These are phyloP conservation scores for Trichosporon asahii DNA, from an alignment of 1,284 basidiomycete species.

Conservation along the genomic window DNA sequence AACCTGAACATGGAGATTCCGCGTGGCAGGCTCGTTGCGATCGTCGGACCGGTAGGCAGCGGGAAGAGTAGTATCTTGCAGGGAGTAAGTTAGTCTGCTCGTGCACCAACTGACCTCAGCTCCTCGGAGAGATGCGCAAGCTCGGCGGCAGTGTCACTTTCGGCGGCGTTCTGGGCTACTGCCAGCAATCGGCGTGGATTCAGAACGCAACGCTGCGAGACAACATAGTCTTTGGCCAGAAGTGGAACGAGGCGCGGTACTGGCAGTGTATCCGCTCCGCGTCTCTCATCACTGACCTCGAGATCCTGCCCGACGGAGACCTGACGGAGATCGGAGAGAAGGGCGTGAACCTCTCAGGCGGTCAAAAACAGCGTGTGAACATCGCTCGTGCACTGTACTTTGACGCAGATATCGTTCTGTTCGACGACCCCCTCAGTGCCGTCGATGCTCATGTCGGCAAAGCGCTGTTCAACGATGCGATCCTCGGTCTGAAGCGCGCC, in stretches of 20 bases:
- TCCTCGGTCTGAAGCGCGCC: slow-evolving; percentile 58
- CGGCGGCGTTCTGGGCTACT: slow-evolving; percentile 73
- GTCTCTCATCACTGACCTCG: slow-evolving; percentile 65
- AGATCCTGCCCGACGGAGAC: slow-evolving; percentile 69
- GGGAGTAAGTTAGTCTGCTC: slow-evolving; percentile 54
- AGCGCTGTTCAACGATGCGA: slow-evolving; percentile 76
- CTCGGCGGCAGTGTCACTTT: slow-evolving; percentile 59
- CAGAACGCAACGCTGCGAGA: slow-evolving; percentile 68
- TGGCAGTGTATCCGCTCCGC: slow-evolving; percentile 63
- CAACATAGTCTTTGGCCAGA: slow-evolving; percentile 63
- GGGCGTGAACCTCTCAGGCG: slow-evolving; percentile 54
- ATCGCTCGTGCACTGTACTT: slow-evolving; percentile 80
- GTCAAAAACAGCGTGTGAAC: slow-evolving; percentile 54
- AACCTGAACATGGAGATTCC: slow-evolving; percentile 60
- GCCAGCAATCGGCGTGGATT: slow-evolving; percentile 76
- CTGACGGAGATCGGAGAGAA: slow-evolving; percentile 56
- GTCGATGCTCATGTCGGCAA: slow-evolving; percentile 85
- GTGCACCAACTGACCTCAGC: slow-evolving; percentile 9
- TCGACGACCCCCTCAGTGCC: slow-evolving; percentile 75
- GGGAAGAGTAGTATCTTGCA: slow-evolving; percentile 65
- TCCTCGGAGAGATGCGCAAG: slow-evolving; percentile 68
- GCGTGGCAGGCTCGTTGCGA: slow-evolving; percentile 61
- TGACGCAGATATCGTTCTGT: slow-evolving; percentile 76
- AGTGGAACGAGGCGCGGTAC: slow-evolving; percentile 65
- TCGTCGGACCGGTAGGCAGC: slow-evolving; percentile 62